Percentiles rank a stretch among this genome's conserved stretches.
Conservation (phyloP, 345 rosid species). For the Ailanthus altissimus region DNA sequence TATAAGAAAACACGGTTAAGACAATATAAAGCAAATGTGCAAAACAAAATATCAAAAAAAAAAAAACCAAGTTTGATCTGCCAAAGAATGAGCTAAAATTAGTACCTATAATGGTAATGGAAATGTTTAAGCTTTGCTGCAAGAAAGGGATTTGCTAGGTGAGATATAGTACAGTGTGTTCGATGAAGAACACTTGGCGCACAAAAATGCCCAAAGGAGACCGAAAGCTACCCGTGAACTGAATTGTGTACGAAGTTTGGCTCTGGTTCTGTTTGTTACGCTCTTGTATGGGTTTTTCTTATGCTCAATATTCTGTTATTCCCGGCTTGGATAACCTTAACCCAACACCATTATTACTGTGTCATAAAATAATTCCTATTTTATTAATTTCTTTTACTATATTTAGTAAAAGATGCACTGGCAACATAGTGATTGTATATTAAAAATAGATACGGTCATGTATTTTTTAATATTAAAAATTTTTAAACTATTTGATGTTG, state of each 20-base stretch:
- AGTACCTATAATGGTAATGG: conserved; percentile 31
- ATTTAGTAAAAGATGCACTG: background rate
- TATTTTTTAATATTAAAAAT: too few relatives aligned
- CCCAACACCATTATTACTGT: background rate
- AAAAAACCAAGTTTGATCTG: conserved; percentile 21
- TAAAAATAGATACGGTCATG: too few relatives aligned
- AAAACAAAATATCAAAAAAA: background rate
- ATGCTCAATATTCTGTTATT: background rate
- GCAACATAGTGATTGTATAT: too few relatives aligned
- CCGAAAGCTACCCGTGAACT: conserved; percentile 26
- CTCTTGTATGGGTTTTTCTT: background rate
- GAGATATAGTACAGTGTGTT: background rate
- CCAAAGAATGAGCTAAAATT: background rate
- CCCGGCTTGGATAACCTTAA: background rate
- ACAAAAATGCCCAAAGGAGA: conserved; percentile 7
- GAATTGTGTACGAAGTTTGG: background rate
- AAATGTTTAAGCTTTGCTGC: conserved; percentile 25
- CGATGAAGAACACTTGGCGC: conserved; percentile 20
- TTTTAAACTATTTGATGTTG: too few relatives aligned
- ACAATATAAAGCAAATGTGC: background rate
- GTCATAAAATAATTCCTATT: background rate
- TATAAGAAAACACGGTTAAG: background rate
- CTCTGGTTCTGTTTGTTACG: conserved; percentile 1
- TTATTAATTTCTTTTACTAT: background rate
- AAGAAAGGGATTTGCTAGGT: background rate